phyloP scores from a whole-genome alignment of 768 basidiomycete genomes.

The Coprinopsis sp. region DNA sequence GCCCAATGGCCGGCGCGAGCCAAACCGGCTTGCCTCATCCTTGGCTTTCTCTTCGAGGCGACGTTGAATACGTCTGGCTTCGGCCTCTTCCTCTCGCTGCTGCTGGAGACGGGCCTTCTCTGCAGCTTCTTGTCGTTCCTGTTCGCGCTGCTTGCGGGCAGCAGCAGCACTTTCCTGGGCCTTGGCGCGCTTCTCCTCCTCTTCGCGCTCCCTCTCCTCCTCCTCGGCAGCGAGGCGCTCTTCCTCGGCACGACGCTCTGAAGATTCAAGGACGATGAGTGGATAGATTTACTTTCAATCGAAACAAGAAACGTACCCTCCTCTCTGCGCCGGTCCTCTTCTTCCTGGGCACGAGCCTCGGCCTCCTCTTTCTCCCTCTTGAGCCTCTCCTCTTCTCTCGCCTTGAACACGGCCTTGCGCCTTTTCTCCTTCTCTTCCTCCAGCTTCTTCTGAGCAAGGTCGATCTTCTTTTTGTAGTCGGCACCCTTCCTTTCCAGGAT shows the following conservation, averaged over 20 bases:
- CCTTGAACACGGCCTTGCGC: constrained; percentile 49
- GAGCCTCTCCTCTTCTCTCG: constrained; percentile 52
- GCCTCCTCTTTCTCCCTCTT: constrained; percentile 54
- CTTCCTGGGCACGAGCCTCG: constrained; percentile 44
- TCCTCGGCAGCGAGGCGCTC: constrained; percentile 43
- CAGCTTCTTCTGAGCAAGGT: constrained; percentile 61
- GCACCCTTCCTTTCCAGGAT: constrained; percentile 56
- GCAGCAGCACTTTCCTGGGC: constrained; percentile 54
- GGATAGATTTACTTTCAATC: neutral
- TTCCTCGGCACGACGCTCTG: constrained; percentile 55
- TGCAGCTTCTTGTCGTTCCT: constrained; percentile 42
- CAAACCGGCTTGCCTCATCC: constrained; percentile 11
- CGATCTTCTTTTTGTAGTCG: constrained; percentile 59
- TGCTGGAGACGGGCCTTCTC: constrained; percentile 57
- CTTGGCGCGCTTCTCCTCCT: constrained; percentile 50
- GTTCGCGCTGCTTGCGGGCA: constrained; percentile 48
- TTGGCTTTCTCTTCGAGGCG: constrained; percentile 36
- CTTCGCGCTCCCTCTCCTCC: constrained; percentile 44
- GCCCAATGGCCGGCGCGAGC: constrained; percentile 23
- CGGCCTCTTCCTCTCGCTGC: constrained; percentile 71
- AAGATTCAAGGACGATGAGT: constrained; percentile 2
- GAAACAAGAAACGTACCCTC: constrained; percentile 41
- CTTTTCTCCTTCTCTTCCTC: constrained; percentile 82
- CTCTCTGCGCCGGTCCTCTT: constrained; percentile 46
- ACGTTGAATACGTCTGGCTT: constrained; percentile 38